These are phyloP conservation scores for Mariannaea sp. DNA, from an alignment of 2,329 filamentous ascomycete species.

Conservation along the genomic window DNA sequence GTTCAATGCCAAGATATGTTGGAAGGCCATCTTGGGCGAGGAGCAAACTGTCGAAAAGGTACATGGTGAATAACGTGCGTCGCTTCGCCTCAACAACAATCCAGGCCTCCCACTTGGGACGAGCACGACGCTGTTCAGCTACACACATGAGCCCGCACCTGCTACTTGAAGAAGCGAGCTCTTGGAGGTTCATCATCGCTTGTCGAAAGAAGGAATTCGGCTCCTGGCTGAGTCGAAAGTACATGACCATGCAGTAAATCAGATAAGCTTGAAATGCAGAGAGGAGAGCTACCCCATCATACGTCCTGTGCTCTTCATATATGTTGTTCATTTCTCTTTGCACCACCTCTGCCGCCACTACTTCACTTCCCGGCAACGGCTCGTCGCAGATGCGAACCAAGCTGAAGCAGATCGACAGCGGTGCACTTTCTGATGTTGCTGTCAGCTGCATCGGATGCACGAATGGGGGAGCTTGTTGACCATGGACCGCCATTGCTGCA, in stretches of 20 bases:
- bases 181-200: slow-evolving; percentile 55
- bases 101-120: slow-evolving; percentile 59
- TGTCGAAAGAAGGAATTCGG: slow-evolving; percentile 43
- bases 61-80: slow-evolving; percentile 56
- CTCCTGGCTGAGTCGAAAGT: slow-evolving; percentile 45
- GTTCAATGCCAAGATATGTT: slow-evolving; percentile 55
- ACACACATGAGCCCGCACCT: slow-evolving; percentile 50
- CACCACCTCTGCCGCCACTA: slow-evolving; percentile 42
- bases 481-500: slow-evolving; percentile 42
- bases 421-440: slow-evolving; percentile 28
- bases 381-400: slow-evolving; percentile 47
- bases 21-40: slow-evolving; percentile 49
- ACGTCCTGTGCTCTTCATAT: slow-evolving; percentile 35
- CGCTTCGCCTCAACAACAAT: slow-evolving; percentile 58
- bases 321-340: slow-evolving; percentile 50
- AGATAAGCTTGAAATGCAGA: slow-evolving; percentile 58
- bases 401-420: slow-evolving; percentile 49
- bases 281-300: slow-evolving; percentile 42
- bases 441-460: slow-evolving; percentile 48
- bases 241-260: slow-evolving; percentile 55
- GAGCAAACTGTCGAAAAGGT: slow-evolving; percentile 57
- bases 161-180: slow-evolving; percentile 50
- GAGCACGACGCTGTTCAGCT: slow-evolving; percentile 45
- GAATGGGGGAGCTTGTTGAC: slow-evolving; percentile 49
- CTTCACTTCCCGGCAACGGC: slow-evolving; percentile 40